Evolutionary conservation across 139 green algal species (phyloP), one percentile per base, ranked within the genome.

Genomic region (Chlorella sorokiniana): DNA sequence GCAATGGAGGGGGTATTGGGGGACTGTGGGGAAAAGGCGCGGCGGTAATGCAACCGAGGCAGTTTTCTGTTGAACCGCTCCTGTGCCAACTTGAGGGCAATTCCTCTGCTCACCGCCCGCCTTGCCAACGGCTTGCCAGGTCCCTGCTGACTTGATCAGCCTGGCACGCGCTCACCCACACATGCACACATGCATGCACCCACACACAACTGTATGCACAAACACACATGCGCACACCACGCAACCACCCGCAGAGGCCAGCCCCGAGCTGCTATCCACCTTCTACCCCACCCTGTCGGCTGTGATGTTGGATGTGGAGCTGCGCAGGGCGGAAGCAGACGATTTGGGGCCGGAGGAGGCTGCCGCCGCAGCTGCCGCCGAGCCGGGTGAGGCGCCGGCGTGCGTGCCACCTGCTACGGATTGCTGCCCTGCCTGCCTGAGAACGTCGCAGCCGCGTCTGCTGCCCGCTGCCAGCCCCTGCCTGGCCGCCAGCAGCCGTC

Each of bases 201-300:
- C 56, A 10, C 22, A n/a, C 56, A 16, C 56, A 6, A 29, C 56
- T 22, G n/a, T 22, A 10, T 16, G 6, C 56, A n/a, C 56, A 10
- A n/a, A 10, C 56, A 65, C 16, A n/a, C 44, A 54, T 40, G 18
- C 40, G 23, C 41, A 38, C 67, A 22, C 11, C 29, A 52, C 27
- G 1, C 25, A 18, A 7, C 45, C 8, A 9, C 7, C 37, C 37
- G 76, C 84, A 37, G 76, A 85, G 22, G 83, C 83, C 33, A 65
- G 51, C 29, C 29, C 37, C 1, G 81, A 88, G 42, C 35, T 93
- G 48, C 33, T 91, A 22, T 33, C 68, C n/a, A 84, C 59, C n/a
- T 85, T 93, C 38, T 93, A 88, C 81, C 86, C 88, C 14, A 68
- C 78, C 22, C 44, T 93, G 16, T 86, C 81, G 0, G 69, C 38